Evolutionary conservation across 2,329 filamentous ascomycete genomes (phyloP), one percentile per base, ranked within the genome.

Genomic region (Elsinoe necatrix): DNA sequence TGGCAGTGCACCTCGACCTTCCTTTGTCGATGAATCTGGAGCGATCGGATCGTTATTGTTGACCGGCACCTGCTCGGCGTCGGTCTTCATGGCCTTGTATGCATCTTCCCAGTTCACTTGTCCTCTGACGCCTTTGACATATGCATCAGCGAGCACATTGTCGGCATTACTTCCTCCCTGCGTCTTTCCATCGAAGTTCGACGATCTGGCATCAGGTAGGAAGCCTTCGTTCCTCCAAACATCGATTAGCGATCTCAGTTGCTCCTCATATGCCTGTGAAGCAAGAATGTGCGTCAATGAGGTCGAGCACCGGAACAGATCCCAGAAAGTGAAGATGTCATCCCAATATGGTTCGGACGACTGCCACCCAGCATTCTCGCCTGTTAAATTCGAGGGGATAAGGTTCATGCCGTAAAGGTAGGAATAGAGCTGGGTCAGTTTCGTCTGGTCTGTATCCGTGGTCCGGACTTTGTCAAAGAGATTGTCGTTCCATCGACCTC

Each of bases 91-190:
- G 54, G 83, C 81, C 4, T 73, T 70, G 62, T 81, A 84, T 3
- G 76, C 83, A 55, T 80, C 78, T 2, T 74, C 69, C 85, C 85
- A 89, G 67, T 87, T 73, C 42, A 89, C 72, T 21, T 73, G 67
- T 1, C 69, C 71, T 0, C 73, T 73, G 37, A 72, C 70, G 20
- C 25, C 52, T 23, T 55, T 55, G 18, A 31, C 37, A 9, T 31
- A 55, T 0, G 85, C 85, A 63, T 89, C 85, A 1, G 85, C 85
- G 14, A 89, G 77, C 3, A 89, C 78, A 57, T 85, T 87, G 66
- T 89, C 85, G 3, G 80, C 79, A 63, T 87, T 87, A 11, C 80
- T 84, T 6, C 85, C 85, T 9, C 83, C 85, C 65, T 88, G 85
- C 0, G 81, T 80, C 14, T 80, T 79, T 8, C 85, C 85, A 60